Conservation (phyloP, 1,284 basidiomycete species). For the Malassezia yamatoensis region DNA sequence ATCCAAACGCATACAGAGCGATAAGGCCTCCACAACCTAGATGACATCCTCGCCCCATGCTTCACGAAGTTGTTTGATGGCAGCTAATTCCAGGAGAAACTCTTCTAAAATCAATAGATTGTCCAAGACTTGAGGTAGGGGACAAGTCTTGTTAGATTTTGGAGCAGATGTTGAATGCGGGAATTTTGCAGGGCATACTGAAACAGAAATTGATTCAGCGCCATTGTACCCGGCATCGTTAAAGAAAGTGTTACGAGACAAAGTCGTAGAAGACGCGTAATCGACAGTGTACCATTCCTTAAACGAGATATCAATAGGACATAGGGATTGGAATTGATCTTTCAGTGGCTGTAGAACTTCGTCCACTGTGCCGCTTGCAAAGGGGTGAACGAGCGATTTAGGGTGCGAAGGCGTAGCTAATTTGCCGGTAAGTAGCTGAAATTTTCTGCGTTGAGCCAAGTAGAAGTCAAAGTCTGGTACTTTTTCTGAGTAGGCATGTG, state of each 20-base stretch:
- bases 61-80: slow-evolving; percentile 63
- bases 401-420: not conserved
- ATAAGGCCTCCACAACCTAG: not conserved
- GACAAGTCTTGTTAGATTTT: not conserved
- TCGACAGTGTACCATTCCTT: not conserved
- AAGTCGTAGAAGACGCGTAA: not conserved
- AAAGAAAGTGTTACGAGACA: not conserved
- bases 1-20: not conserved
- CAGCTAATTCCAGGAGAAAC: slow-evolving; percentile 82
- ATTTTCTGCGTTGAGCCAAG: slow-evolving; percentile 1
- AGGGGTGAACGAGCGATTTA: not conserved
- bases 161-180: not conserved
- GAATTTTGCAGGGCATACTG: not conserved
- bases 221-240: not conserved
- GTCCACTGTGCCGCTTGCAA: not conserved
- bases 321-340: not conserved
- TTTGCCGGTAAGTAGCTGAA: not conserved
- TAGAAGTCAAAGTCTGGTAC: slow-evolving; percentile 10
- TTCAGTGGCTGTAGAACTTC: not conserved
- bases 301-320: not conserved
- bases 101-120: slow-evolving; percentile 93
- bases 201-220: not conserved
- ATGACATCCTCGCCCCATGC: slow-evolving; percentile 1
- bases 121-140: slow-evolving; percentile 57
- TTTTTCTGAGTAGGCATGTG: not conserved